phyloP scores from a whole-genome alignment of 495 filamentous ascomycete genomes.

The Sporormia fimetaria region DNA sequence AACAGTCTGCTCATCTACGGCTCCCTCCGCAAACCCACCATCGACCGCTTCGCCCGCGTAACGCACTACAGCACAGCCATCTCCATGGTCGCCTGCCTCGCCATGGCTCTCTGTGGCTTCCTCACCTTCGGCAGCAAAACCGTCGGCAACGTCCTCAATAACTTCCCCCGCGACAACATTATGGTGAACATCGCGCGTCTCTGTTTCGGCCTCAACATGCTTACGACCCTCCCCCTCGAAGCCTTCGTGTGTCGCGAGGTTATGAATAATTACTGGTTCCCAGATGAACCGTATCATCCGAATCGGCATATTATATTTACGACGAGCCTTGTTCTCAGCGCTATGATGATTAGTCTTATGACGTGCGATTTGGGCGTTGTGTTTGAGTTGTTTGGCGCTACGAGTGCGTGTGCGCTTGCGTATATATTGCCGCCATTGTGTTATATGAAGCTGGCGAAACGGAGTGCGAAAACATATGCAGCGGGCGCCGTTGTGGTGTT shows the following conservation, averaged over 20 bases:
- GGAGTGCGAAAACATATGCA: constrained; percentile 18
- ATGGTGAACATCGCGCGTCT: constrained; percentile 90
- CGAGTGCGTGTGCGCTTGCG: constrained; percentile 81
- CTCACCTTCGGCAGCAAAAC: constrained; percentile 87
- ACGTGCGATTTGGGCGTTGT: constrained; percentile 90
- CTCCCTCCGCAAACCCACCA: constrained; percentile 82
- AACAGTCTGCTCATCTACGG: constrained; percentile 96
- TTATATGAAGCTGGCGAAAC: constrained; percentile 78
- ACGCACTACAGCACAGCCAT: constrained; percentile 86
- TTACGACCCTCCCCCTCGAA: constrained; percentile 90
- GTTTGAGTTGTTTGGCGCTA: constrained; percentile 92
- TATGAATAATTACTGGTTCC: constrained; percentile 89
- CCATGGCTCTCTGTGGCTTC: constrained; percentile 83
- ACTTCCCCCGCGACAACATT: constrained; percentile 79
- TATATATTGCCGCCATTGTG: constrained; percentile 93
- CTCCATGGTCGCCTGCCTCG: constrained; percentile 77
- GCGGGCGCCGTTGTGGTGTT: constrained; percentile 17
- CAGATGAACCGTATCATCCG: constrained; percentile 64
- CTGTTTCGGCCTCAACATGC: constrained; percentile 93
- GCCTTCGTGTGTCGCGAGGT: constrained; percentile 96
- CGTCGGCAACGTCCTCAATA: constrained; percentile 91
- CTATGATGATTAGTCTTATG: constrained; percentile 64
- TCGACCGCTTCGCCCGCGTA: constrained; percentile 83
- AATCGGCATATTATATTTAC: constrained; percentile 78
- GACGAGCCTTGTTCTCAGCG: constrained; percentile 62